Evolutionary conservation across 257 asterid genomes (phyloP), one percentile per base, ranked within the genome.

Genomic region (Haberlea rhodopensis): DNA sequence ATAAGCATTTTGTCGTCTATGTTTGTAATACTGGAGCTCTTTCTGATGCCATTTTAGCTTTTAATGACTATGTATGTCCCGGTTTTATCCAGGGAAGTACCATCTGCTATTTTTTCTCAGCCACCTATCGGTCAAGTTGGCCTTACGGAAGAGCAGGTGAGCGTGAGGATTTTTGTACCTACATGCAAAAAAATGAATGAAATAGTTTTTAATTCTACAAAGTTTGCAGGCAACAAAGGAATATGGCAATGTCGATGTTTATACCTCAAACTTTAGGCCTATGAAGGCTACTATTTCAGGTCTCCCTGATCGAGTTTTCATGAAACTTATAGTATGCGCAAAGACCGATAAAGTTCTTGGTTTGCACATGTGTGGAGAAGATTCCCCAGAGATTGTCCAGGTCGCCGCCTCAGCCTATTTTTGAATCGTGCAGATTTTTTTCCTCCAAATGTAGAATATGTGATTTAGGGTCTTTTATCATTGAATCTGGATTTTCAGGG

Each of bases 71-170:
- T 15, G 22, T 25, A 53, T 64, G 45, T 54, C 67, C 59, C 69
- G 71, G 49, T 69, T 73, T 60, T 74, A 60, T 67, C 75, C 78
- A 92, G 99, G 74, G 86, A 78, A 40, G 90, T 92, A 62, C 95
- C 99, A 48, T 68, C 88, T 75, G 97, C 99, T 8, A 96, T 92
- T 43, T 92, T 87, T 79, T 89, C 97, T 63, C 99, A 92, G 79
- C 99, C 99, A 57, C 99, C 99, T 68, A 89, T 87, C 55, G 89
- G 95, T 52, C 89, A 76, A 80, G 97, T 92, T 70, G 99, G 99
- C 65, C 88, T 87, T 46, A 85, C 90, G 23, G 99, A 92, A 81
- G 97, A 89, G 68, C 82, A 92, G 97, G 98, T 87, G 70, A 69
- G 74, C 53, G 62, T 61, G 58, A 43, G 34, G 46, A 22, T 22